These are phyloP conservation scores for Suhomyces coccinellae DNA, from an alignment of 1,139 yeast genomes.

Conservation along the genomic window DNA sequence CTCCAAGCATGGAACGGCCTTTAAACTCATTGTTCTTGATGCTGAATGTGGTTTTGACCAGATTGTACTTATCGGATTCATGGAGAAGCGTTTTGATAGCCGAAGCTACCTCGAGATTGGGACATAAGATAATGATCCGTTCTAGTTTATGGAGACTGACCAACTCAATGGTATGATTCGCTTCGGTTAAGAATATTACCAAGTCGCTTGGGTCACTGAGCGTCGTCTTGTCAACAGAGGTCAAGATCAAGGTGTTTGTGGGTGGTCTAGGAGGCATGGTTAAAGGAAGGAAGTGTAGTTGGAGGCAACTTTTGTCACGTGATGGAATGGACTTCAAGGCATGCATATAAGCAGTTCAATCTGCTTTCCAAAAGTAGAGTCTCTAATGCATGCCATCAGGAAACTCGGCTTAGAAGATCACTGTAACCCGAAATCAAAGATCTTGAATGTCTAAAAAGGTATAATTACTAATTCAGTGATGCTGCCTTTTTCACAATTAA, in stretches of 20 bases:
- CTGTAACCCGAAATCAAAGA: too few relatives aligned
- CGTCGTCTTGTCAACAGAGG: constrained; percentile 26
- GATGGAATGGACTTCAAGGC: not conserved
- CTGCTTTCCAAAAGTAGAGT: too few relatives aligned
- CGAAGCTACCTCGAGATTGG: constrained; percentile 23
- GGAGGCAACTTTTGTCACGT: not conserved
- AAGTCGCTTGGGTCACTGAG: constrained; percentile 30
- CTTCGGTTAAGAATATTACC: constrained; percentile 25
- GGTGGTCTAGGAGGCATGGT: constrained; percentile 18
- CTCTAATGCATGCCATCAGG: too few relatives aligned
- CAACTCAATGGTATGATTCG: constrained; percentile 32
- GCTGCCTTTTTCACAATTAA: too few relatives aligned
- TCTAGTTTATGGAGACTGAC: constrained; percentile 37
- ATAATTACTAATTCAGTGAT: too few relatives aligned
- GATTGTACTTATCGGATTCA: constrained; percentile 19
- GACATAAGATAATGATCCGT: constrained; percentile 39
- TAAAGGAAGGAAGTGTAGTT: not conserved
- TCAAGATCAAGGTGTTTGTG: constrained; percentile 44
- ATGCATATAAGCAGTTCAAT: too few relatives aligned
- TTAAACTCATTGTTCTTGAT: constrained; percentile 33
- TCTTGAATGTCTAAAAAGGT: too few relatives aligned
- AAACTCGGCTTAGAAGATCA: too few relatives aligned
- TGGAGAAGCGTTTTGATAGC: constrained; percentile 22
- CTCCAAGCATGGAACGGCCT: constrained; percentile 6
- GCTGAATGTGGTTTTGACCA: constrained; percentile 30